Conservation (phyloP, 148 eudicot species). For the Fagopyrum homotropicum region DNA sequence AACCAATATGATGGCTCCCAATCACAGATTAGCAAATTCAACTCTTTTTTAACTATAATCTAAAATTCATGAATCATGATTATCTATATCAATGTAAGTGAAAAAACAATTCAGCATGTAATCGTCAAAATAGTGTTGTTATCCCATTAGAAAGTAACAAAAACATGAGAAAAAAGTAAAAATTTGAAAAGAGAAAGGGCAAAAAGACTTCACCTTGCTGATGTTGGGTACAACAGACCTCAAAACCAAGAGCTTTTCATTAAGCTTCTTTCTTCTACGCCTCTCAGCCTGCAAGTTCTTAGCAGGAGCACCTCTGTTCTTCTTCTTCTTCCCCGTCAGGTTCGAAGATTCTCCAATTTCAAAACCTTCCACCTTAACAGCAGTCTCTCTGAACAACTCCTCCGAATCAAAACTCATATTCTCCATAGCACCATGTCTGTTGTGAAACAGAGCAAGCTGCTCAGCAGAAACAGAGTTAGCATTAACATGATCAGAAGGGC, state of each 20-base stretch:
- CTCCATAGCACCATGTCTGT: slow-evolving; percentile 23
- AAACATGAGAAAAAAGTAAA: not conserved
- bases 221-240: slow-evolving; percentile 76
- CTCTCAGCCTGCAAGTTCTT: slow-evolving; percentile 77
- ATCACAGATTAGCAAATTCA: too few relatives aligned
- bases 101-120: too few relatives aligned
- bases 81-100: too few relatives aligned
- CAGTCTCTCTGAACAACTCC: slow-evolving; percentile 18
- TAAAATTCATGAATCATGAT: too few relatives aligned
- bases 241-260: slow-evolving; percentile 67
- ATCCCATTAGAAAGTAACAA: too few relatives aligned
- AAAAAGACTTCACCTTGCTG: slow-evolving; percentile 37
- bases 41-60: too few relatives aligned
- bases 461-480: slow-evolving; percentile 12
- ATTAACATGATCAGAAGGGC: slow-evolving; percentile 14
- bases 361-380: slow-evolving; percentile 14
- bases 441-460: slow-evolving; percentile 37
- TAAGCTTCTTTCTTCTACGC: slow-evolving; percentile 65
- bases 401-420: slow-evolving; percentile 38
- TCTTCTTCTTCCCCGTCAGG: slow-evolving; percentile 22
- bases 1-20: too few relatives aligned
- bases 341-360: slow-evolving; percentile 20
- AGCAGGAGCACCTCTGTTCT: slow-evolving; percentile 58
- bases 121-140: too few relatives aligned
- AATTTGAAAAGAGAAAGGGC: not conserved